Base-by-base conservation (phyloP, 2,329 filamentous ascomycete species). In the Byssochlamys sp. region DNA sequence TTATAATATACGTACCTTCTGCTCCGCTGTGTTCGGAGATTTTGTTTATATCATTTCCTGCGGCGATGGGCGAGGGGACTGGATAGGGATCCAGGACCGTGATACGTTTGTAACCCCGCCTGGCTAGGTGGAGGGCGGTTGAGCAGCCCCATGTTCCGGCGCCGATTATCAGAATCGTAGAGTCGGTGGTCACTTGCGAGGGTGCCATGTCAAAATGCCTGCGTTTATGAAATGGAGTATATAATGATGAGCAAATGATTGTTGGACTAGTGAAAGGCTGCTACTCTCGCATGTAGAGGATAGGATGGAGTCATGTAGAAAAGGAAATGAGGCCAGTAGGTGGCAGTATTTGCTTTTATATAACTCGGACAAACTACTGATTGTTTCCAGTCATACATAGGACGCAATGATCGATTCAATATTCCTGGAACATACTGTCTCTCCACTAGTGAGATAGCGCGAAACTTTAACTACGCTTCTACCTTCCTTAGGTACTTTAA, bases 21-120 rank as follows among this genome's bases (percentile, higher is more conserved):
- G 3, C 7, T 26, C 12, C 25, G 24, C 60, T 66, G 55, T 69
- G 66, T 39, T 70, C 67, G 66, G 69, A 74, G 56, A 80, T 79
- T 58, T 80, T 80, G 62, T 80, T 79, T 48, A 80, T 67, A 61
- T 80, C 78, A 66, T 79, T 79, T n/a, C 77, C 78, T 2, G 78
- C 77, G 12, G 77, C 75, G 55, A 78, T 77, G 4, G 70, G 66
- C 4, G 77, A 80, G 1, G 78, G 77, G 2, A 78, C 72, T 0
- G 69, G 69, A 57, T 78, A 73, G 0, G 73, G 73, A 59, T 81
- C 79, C 10, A 82, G 68, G 4, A 81, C 74, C 3, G 72, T 79
- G 57, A 81, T 71, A 59, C 78, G 73, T 45, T 70, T 72, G 63
- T 80, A 81, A 48, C 79, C 79, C 54, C 75, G 70, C 29, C 78